Conservation (phyloP, 768 basidiomycete species). For the Termitomyces sp. region DNA sequence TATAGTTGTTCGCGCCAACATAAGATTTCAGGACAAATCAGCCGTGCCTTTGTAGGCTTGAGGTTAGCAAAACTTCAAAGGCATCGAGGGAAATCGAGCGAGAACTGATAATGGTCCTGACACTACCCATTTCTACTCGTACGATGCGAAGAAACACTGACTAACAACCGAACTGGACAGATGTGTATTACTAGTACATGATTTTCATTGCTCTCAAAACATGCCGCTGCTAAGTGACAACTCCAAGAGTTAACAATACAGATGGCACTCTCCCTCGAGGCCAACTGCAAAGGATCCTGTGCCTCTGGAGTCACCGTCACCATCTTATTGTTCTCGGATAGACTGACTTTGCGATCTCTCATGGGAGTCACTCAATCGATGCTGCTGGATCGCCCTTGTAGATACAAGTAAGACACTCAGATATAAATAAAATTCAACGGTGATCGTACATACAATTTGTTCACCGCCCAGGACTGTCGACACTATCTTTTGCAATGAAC, state of each 20-base stretch:
- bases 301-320: not conserved
- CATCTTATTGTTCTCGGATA: not conserved
- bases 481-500: not conserved
- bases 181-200: not conserved
- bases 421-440: too few species aligned
- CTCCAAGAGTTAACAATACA: not conserved
- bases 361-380: too few species aligned
- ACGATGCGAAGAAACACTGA: too few species aligned
- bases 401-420: too few species aligned
- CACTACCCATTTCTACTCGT: too few species aligned
- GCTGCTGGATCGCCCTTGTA: not conserved
- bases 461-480: not conserved
- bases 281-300: not conserved
- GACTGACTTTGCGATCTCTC: not conserved
- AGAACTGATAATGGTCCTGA: too few species aligned
- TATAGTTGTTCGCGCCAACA: not conserved
- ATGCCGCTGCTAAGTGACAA: not conserved
- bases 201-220: not conserved
- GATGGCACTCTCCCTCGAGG: not conserved
- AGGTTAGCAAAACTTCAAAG: too few species aligned
- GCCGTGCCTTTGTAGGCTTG: too few species aligned
- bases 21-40: too few species aligned
- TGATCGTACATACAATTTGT: not conserved
- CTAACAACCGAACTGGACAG: too few species aligned
- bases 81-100: too few species aligned